These are phyloP conservation scores for Claviceps purpurea DNA, from an alignment of 2,329 filamentous ascomycete species.

Conservation along the genomic window DNA sequence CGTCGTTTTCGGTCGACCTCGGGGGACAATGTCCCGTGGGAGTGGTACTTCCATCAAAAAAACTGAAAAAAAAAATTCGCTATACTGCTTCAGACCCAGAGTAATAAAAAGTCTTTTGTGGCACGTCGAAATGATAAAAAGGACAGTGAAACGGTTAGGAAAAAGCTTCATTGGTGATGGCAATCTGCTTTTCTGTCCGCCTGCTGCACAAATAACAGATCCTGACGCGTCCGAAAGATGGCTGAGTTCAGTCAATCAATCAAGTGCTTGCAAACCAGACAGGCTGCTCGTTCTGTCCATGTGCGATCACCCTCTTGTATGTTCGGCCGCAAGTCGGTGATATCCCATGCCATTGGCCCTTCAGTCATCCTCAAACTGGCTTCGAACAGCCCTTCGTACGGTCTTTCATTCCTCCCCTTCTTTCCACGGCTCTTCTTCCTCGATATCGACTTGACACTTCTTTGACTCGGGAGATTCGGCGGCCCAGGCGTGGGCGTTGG, in stretches of 20 bases:
- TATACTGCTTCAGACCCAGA: neutral
- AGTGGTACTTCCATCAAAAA: neutral
- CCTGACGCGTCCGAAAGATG: neutral
- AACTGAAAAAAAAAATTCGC: neutral
- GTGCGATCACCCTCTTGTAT: constrained; percentile 35
- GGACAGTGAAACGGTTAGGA: neutral
- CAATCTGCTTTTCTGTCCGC: neutral
- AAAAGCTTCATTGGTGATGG: neutral
- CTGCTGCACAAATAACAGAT: neutral
- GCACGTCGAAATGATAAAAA: neutral
- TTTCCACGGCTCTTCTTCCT: constrained; percentile 26
- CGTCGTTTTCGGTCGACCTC: too few species aligned
- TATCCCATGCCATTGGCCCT: constrained; percentile 35
- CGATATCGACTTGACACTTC: constrained; percentile 13
- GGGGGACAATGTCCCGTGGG: too few species aligned
- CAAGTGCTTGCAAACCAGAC: constrained; percentile 34
- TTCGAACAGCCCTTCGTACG: constrained; percentile 39
- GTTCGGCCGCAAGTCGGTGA: constrained; percentile 35
- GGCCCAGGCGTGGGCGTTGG: constrained; percentile 19
- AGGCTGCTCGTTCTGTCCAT: constrained; percentile 38
- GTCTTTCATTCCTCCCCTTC: constrained; percentile 24
- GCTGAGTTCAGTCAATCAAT: constrained; percentile 28
- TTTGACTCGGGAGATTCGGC: constrained; percentile 12
- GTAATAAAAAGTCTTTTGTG: neutral
- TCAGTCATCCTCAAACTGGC: constrained; percentile 33